phyloP scores from a whole-genome alignment of 2,329 filamentous ascomycete genomes.

The Uncinocarpus reesii region DNA sequence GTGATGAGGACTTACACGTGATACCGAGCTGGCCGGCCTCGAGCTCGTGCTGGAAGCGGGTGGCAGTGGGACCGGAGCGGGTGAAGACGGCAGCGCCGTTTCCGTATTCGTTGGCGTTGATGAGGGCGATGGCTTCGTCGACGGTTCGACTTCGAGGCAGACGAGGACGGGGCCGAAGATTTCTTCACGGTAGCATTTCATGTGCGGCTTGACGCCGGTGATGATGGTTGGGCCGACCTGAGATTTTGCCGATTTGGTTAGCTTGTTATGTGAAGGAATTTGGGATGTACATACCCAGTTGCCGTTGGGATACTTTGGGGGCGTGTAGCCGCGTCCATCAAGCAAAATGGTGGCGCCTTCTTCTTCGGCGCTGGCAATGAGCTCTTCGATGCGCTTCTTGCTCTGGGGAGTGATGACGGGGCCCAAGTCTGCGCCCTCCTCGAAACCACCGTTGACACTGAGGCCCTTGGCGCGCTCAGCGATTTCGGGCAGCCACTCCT shows the following conservation, averaged over 20 bases:
- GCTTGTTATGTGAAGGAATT: too few relatives aligned
- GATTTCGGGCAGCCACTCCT: constrained; percentile 54
- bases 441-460: constrained; percentile 51
- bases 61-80: constrained; percentile 49
- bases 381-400: constrained; percentile 52
- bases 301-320: constrained; percentile 54
- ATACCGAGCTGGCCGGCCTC: constrained; percentile 58
- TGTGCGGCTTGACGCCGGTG: constrained; percentile 53
- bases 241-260: too few relatives aligned
- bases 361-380: constrained; percentile 52
- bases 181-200: constrained; percentile 57
- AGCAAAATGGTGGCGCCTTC: constrained; percentile 56
- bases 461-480: constrained; percentile 51
- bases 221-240: constrained; percentile 56
- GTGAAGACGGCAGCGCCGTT: constrained; percentile 60
- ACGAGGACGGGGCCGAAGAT: constrained; percentile 59
- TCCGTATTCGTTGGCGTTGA: constrained; percentile 58
- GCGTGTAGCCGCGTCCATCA: constrained; percentile 52
- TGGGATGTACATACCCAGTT: constrained; percentile 55
- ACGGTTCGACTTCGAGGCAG: constrained; percentile 51
- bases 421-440: constrained; percentile 51
- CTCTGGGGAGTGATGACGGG: constrained; percentile 54
- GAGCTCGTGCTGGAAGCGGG: constrained; percentile 54
- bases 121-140: constrained; percentile 52
- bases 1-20: constrained; percentile 39